Base-by-base conservation (phyloP, 768 basidiomycete genomes). In the Boletus rubescentipes region DNA sequence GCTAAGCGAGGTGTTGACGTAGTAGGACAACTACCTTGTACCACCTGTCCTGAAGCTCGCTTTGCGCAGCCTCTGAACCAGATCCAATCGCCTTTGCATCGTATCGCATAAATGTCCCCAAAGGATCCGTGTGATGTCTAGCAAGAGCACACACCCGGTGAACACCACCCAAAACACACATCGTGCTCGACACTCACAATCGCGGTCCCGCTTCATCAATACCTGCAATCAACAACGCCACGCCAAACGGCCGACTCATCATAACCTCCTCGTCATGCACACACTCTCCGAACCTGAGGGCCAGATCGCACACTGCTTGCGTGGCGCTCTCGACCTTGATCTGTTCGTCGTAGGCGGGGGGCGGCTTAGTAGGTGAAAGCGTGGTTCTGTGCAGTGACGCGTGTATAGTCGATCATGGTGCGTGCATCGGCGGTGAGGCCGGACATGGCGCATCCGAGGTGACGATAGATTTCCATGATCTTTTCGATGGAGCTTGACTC, bases 171-270 rank as follows among this genome's bases (percentile, higher is more conserved):
- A 30, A 36, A 44, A 20, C 8, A 43, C n/a, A 37, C 26, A 23
- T 41, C 49, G 2, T 15, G 23, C 9, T 2, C 18, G n/a, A 47
- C 29, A 77, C 90, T 65, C 67, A 97, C 94, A 99, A 73, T 73
- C 98, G 96, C 36, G 96, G 96, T 9, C 97, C 97, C 46, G 87
- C 76, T 73, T 98, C 94, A 67, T 99, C 96, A 58, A 94, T 82
- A 20, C 97, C 97, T 16, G 94, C 97, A 74, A 99, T 95, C 63
- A 98, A 75, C 60, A 99, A 76, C 7, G 97, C 97, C 31, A 99
- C 97, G 63, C 97, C 97, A 75, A 99, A 99, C 48, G 97, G 97
- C 63, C 97, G 80, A 74, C 94, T 97, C 96, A 98, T 98, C 87
- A 96, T 88, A 5, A 94, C 96, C 69, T 97, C 96, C 73, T 97